Conservation (phyloP, 2,329 filamentous ascomycete genomes). For the Ceratocystiopsis minuta region DNA sequence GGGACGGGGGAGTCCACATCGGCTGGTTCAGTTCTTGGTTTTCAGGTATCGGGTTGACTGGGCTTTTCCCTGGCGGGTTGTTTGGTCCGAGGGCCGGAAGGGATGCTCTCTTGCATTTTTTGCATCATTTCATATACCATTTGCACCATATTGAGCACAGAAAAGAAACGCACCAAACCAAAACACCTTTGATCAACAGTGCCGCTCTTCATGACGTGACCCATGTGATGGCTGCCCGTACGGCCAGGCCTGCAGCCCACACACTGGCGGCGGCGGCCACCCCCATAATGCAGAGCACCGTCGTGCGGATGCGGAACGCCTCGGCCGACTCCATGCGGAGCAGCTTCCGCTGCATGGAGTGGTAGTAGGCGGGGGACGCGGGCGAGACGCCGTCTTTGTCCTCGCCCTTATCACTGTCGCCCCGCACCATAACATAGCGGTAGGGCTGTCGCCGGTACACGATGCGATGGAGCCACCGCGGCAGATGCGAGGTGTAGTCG, state of each 20-base stretch:
- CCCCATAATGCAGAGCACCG: slow-evolving; percentile 32
- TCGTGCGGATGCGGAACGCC: slow-evolving; percentile 40
- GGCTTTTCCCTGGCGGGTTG: too few species aligned
- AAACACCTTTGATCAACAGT: too few species aligned
- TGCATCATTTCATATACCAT: too few species aligned
- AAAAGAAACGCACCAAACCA: too few species aligned
- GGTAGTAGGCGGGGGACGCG: slow-evolving; percentile 25
- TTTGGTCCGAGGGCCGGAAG: too few species aligned
- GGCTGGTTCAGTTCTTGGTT: too few species aligned
- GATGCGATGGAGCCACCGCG: slow-evolving; percentile 23
- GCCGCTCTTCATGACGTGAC: too few species aligned
- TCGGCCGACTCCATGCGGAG: slow-evolving; percentile 44
- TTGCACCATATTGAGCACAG: too few species aligned
- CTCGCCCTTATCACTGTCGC: not conserved
- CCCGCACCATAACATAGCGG: slow-evolving; percentile 14
- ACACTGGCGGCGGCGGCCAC: slow-evolving; percentile 15
- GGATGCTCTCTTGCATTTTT: too few species aligned
- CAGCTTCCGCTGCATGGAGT: slow-evolving; percentile 40
- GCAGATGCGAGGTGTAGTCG: slow-evolving; percentile 12
- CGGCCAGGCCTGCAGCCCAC: slow-evolving; percentile 14
- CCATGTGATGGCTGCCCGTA: slow-evolving; percentile 5
- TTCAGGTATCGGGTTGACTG: too few species aligned
- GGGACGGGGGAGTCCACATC: not conserved
- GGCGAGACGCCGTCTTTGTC: slow-evolving; percentile 7
- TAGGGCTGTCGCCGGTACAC: slow-evolving; percentile 24